Evolutionary conservation across 257 asterid species (phyloP), one percentile per base, ranked within the genome.

Genomic region (Scutellaria galericulata): DNA sequence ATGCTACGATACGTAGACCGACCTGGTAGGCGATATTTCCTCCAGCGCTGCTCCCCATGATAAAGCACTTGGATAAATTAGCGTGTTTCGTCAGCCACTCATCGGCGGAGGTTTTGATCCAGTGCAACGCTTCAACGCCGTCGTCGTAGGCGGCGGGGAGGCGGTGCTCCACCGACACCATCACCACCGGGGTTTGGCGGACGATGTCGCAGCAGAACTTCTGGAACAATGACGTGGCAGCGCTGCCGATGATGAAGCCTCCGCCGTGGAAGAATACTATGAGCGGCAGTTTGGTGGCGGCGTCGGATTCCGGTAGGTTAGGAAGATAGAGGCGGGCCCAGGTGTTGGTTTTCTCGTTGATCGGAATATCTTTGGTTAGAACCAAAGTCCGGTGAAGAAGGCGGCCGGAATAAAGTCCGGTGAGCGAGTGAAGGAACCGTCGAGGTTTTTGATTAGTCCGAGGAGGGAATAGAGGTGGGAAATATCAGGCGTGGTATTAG

Each of bases 71-170:
- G 0, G 91, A 82, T 3, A 80, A 48, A 42, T 89, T 90, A 0
- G 82, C 90, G 20, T 73, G 66, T 4, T 66, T 59, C n/a, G 64
- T 53, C 60, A 89, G 14, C 89, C 91, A 81, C 11, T 84, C 94
- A 2, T 77, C 84, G 4, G 20, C 12, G 41, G 74, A 14, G 47
- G 72, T 58, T 44, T 50, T 73, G 15, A 80, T 35, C 90, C 90
- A 87, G 1, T 62, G 37, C 27, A 89, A 8, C 0, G 79, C 85
- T 12, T 84, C 86, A 53, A 64, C 0, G 72, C 79, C 73, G 64
- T 86, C 96, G n/a, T 86, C 86, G 18, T 86, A 86, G 27, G 92
- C 92, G n/a, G 90, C 87, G 5, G 90, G 92, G 3, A 86, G 83
- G 22, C 87, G 92, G 59, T 89, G 84, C 11, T 75, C 83, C n/a